Conservation (phyloP, 140 eudicot genomes). For the Stevia rebaudiana region DNA sequence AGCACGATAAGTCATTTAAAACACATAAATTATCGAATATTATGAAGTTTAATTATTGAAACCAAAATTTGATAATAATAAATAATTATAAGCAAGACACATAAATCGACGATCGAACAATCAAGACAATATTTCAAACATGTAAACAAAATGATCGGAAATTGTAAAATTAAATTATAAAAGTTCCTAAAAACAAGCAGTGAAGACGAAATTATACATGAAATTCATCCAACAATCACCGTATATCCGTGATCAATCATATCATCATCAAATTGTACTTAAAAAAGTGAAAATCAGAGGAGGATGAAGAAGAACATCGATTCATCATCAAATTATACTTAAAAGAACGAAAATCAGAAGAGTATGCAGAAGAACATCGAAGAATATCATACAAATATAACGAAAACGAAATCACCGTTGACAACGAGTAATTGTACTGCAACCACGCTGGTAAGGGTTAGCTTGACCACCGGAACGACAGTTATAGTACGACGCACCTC, state of each 20-base stretch:
- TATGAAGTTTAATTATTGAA: no score
- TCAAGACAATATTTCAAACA: not conserved
- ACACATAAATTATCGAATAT: no score
- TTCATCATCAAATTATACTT: conserved; percentile 8
- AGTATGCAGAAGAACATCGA: not conserved
- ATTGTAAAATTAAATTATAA: not conserved
- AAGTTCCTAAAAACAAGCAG: not conserved
- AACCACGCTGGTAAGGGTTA: conserved; percentile 83
- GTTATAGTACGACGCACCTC: conserved; percentile 87
- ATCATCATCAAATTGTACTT: conserved; percentile 6
- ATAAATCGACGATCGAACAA: not conserved
- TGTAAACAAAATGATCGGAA: not conserved
- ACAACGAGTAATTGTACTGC: conserved; percentile 78
- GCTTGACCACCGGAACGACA: conserved; percentile 65
- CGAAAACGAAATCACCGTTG: conserved; percentile 35
- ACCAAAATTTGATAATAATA: no score
- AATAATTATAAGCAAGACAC: not conserved
- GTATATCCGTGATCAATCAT: not conserved
- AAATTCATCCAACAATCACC: conserved; percentile 10
- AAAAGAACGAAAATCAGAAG: not conserved
- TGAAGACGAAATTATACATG: conserved; percentile 3
- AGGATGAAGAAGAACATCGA: not conserved
- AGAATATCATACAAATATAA: conserved; percentile 1
- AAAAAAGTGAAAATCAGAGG: not conserved
- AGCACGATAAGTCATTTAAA: no score